Conservation (phyloP, 192 early-diverging fungal species). For the Cetraspora pellucida region DNA sequence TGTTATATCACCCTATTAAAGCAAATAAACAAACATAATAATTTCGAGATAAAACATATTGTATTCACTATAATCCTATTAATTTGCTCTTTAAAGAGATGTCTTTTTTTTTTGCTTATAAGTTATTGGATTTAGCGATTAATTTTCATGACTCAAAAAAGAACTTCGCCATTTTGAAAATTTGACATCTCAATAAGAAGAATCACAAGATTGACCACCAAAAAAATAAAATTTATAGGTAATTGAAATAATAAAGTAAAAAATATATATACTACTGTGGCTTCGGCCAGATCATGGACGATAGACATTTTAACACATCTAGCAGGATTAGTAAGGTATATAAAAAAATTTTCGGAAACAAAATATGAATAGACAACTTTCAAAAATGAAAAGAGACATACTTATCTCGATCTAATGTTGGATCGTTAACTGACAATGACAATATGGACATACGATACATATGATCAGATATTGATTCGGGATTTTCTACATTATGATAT, state of each 20-base stretch:
- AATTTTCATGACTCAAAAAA: too few relatives aligned
- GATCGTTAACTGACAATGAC: constrained; percentile 81
- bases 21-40: too few relatives aligned
- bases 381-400: constrained; percentile 23
- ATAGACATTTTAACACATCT: constrained; percentile 90
- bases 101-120: too few relatives aligned
- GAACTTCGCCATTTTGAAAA: too few relatives aligned
- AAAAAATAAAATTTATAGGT: background rate
- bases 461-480: constrained; percentile 93
- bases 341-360: background rate
- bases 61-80: too few relatives aligned
- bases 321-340: constrained; percentile 1
- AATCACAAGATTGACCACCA: background rate
- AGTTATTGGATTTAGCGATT: too few relatives aligned
- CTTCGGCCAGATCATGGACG: constrained; percentile 91
- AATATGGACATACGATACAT: constrained; percentile 95
- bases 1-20: constrained; percentile 82
- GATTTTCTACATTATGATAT: constrained; percentile 61
- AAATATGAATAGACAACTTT: background rate
- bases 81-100: too few relatives aligned
- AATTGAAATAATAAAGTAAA: background rate
- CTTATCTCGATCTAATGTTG: constrained; percentile 58
- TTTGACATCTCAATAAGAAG: background rate
- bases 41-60: too few relatives aligned
- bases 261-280: constrained; percentile 60